phyloP scores from a whole-genome alignment of 306 rosid species.

The Quercus alba region DNA sequence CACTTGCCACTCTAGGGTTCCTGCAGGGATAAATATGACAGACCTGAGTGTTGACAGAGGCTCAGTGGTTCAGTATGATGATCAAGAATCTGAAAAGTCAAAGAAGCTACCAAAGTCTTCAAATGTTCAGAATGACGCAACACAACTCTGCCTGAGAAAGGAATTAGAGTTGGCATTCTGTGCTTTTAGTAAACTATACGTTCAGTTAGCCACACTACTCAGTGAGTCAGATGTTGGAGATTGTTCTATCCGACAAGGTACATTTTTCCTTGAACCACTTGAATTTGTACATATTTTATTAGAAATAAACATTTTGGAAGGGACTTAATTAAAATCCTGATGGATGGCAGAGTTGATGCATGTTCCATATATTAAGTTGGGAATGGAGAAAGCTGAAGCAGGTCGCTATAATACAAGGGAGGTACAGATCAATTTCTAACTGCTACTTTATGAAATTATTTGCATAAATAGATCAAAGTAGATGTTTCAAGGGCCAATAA shows the following conservation, averaged over 20 bases:
- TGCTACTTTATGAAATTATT: neutral
- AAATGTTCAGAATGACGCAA: conserved; percentile 12
- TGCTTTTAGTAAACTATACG: conserved; percentile 43
- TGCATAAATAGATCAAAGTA: neutral
- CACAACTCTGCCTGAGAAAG: conserved; percentile 38
- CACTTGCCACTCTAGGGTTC: conserved; percentile 13
- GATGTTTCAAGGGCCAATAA: neutral
- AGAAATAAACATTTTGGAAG: conserved; percentile 5
- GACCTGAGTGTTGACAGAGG: conserved; percentile 26
- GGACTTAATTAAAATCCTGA: conserved; percentile 24
- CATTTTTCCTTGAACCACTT: conserved; percentile 20
- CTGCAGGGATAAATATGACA: conserved; percentile 20
- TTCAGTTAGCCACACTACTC: conserved; percentile 40
- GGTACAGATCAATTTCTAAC: conserved; percentile 37
- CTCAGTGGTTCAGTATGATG: conserved; percentile 22
- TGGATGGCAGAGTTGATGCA: conserved; percentile 53
- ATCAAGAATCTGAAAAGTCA: conserved; percentile 31
- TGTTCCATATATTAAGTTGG: conserved; percentile 29
- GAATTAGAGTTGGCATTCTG: conserved; percentile 48
- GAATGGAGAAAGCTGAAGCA: conserved; percentile 38
- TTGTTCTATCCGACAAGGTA: conserved; percentile 48
- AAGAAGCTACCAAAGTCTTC: conserved; percentile 22
- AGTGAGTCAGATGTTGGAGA: conserved; percentile 27
- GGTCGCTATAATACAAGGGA: conserved; percentile 22
- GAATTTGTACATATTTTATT: conserved; percentile 1